Evolutionary conservation across 345 rosid genomes (phyloP).

Genomic region (Moricandia arvensis): DNA sequence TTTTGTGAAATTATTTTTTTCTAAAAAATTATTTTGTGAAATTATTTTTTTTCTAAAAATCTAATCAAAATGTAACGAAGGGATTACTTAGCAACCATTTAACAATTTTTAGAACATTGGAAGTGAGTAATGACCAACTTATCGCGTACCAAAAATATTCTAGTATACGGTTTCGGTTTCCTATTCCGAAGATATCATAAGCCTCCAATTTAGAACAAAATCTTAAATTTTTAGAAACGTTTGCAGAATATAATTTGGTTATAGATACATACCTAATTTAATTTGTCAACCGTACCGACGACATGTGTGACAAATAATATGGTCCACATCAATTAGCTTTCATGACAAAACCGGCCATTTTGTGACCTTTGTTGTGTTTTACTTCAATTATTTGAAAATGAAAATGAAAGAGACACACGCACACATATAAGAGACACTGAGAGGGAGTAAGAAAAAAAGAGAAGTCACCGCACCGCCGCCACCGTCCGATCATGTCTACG

Average conservation of each 20-base stretch:
- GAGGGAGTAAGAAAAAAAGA: not conserved
- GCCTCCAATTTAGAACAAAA: not conserved
- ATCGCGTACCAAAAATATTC: not conserved
- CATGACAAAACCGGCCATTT: slow-evolving; percentile 22
- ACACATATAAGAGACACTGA: slow-evolving; percentile 19
- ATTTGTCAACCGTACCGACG: slow-evolving; percentile 19
- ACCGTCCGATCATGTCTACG: slow-evolving; percentile 33
- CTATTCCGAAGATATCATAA: not conserved
- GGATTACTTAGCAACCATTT: too few relatives aligned
- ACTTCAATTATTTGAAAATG: slow-evolving; percentile 14
- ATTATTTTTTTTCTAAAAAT: too few relatives aligned
- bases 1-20: too few relatives aligned
- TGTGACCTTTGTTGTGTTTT: not conserved
- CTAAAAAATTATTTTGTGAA: too few relatives aligned
- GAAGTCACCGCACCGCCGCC: slow-evolving; percentile 11
- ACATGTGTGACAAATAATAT: slow-evolving; percentile 12
- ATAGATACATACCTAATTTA: not conserved
- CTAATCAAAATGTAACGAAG: too few relatives aligned
- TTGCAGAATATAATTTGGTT: not conserved
- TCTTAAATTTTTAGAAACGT: not conserved
- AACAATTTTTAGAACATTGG: too few relatives aligned
- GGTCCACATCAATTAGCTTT: slow-evolving; percentile 28
- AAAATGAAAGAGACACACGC: slow-evolving; percentile 12
- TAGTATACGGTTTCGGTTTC: not conserved
- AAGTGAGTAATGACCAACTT: not conserved